Evolutionary conservation across 2,329 filamentous ascomycete species (phyloP).

Genomic region (Alternaria arbusti): DNA sequence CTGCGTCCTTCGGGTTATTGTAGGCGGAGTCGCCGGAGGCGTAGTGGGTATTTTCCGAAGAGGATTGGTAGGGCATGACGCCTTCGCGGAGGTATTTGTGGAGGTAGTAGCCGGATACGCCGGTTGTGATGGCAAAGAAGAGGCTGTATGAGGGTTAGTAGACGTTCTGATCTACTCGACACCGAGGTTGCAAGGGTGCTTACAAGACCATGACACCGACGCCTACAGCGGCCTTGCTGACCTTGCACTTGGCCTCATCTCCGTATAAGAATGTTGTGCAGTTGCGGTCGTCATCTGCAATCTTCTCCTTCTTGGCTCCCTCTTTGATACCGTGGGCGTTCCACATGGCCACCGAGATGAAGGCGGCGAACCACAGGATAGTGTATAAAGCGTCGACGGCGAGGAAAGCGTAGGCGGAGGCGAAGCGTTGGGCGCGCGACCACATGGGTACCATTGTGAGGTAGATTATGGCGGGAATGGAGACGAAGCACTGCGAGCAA

Average conservation of each 20-base stretch:
- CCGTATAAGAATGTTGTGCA: constrained; percentile 65
- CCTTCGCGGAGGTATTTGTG: constrained; percentile 64
- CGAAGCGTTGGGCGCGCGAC: constrained; percentile 63
- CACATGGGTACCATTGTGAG: constrained; percentile 67
- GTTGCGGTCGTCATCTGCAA: constrained; percentile 52
- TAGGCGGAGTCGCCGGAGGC: constrained; percentile 33
- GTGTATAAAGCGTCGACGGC: constrained; percentile 59
- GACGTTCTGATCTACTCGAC: background rate
- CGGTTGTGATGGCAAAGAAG: constrained; percentile 60
- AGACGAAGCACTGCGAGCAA: constrained; percentile 62
- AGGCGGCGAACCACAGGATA: constrained; percentile 66
- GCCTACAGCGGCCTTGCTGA: constrained; percentile 63
- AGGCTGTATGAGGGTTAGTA: constrained; percentile 48
- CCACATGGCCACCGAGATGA: constrained; percentile 63
- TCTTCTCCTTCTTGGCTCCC: constrained; percentile 53
- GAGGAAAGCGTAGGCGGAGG: constrained; percentile 66
- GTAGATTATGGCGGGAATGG: constrained; percentile 64
- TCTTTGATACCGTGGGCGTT: constrained; percentile 61
- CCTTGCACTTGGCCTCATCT: constrained; percentile 60
- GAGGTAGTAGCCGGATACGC: constrained; percentile 62
- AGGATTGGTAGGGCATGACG: constrained; percentile 55
- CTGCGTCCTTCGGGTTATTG: constrained; percentile 45
- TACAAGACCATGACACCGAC: constrained; percentile 65
- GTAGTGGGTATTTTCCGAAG: constrained; percentile 55
- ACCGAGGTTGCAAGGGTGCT: constrained; percentile 20